Evolutionary conservation across 768 basidiomycete genomes (phyloP).

Genomic region (Tremella mesenterica): DNA sequence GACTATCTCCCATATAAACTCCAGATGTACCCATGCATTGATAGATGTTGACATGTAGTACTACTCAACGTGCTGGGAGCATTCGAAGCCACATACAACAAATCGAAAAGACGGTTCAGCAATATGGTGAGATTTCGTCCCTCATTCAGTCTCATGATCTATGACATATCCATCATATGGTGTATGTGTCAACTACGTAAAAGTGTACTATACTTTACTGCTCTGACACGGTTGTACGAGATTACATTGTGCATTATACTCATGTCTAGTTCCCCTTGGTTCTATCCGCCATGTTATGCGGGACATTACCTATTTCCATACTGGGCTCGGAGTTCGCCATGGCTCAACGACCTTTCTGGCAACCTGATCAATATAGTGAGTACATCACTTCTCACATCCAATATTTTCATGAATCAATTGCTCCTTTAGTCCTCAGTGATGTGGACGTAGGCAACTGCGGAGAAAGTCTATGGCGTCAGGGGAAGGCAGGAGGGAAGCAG

Average conservation of each 20-base stretch:
- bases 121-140: constrained; percentile 54
- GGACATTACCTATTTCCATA: constrained; percentile 70
- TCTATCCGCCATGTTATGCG: constrained; percentile 60
- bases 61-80: constrained; percentile 69
- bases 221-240: no score
- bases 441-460: no score
- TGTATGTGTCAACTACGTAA: neutral
- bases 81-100: constrained; percentile 69
- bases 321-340: constrained; percentile 68
- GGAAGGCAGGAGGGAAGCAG: no score
- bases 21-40: neutral
- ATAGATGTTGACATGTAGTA: constrained; percentile 44
- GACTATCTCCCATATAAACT: no score
- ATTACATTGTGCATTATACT: no score
- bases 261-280: constrained; percentile 61
- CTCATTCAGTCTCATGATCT: neutral
- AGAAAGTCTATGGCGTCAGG: no score
- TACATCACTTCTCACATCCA: neutral
- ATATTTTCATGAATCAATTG: neutral
- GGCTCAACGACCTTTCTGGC: constrained; percentile 71
- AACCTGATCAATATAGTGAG: constrained; percentile 69
- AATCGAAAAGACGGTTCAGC: constrained; percentile 61
- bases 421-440: no score
- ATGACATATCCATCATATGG: neutral
- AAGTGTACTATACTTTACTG: no score